A percentile compares a stretch with the other conserved stretches of the same genome.
phyloP scores from a whole-genome alignment of 1,284 basidiomycete species.

The Mycena citricolor region DNA sequence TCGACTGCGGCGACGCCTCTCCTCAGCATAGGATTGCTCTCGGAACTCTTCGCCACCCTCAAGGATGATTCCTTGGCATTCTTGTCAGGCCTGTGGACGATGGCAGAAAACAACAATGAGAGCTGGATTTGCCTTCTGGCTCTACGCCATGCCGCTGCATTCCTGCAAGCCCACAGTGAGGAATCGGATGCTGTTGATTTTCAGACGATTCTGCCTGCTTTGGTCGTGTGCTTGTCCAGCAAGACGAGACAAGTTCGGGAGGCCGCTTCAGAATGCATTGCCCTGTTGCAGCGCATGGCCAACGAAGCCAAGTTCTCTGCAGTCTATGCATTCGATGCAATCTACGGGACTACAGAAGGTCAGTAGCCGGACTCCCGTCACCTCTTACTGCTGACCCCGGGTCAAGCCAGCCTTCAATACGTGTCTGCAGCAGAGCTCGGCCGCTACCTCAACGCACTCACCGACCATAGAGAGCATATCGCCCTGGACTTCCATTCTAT shows the following conservation, averaged over 20 bases:
- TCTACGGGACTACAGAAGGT: constrained; percentile 77
- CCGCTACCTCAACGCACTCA: constrained; percentile 63
- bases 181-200: constrained; percentile 68
- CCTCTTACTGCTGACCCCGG: constrained; percentile 3
- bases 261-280: constrained; percentile 67
- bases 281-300: constrained; percentile 43
- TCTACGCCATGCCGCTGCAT: constrained; percentile 69
- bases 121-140: constrained; percentile 43
- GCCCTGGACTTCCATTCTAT: constrained; percentile 69
- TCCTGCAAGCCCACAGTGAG: constrained; percentile 68
- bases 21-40: constrained; percentile 60
- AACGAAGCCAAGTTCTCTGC: constrained; percentile 48
- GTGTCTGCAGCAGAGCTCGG: constrained; percentile 73
- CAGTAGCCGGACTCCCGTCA: constrained; percentile 29
- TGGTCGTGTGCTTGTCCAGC: constrained; percentile 69
- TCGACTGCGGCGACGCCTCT: constrained; percentile 41
- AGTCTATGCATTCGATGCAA: constrained; percentile 80
- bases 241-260: constrained; percentile 55
- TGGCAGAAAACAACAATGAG: constrained; percentile 24
- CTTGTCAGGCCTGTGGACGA: constrained; percentile 70
- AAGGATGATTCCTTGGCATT: constrained; percentile 79
- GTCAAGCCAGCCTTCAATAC: constrained; percentile 72
- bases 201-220: constrained; percentile 80
- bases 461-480: constrained; percentile 62
- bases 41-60: constrained; percentile 66